Conservation (phyloP, 345 rosid species). For the Corchorus olitorius region DNA sequence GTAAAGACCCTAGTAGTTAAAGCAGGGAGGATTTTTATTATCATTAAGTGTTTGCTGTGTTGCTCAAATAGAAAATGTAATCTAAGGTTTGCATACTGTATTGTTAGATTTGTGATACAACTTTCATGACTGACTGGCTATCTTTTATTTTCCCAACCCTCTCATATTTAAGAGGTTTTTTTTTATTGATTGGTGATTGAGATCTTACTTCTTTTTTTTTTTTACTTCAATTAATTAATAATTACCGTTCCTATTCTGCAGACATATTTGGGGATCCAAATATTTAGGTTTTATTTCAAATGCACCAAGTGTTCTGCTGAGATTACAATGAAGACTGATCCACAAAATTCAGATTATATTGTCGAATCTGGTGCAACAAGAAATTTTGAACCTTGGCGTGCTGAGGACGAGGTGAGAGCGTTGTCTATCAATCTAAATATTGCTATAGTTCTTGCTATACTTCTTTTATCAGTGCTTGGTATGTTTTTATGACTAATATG, state of each 20-base stretch:
- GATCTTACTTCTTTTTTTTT: neutral
- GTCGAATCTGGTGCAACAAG: conserved; percentile 88
- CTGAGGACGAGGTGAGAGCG: conserved; percentile 69
- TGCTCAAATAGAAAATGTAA: neutral
- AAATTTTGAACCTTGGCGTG: conserved; percentile 97
- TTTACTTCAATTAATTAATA: neutral
- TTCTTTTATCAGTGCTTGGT: conserved; percentile 6
- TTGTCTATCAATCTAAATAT: neutral
- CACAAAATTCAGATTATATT: conserved; percentile 87
- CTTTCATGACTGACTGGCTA: neutral
- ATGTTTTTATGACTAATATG: conserved; percentile 7
- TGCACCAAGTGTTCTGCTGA: conserved; percentile 96
- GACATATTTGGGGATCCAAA: conserved; percentile 91
- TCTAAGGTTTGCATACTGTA: neutral
- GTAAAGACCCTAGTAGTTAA: neutral
- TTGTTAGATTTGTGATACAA: neutral
- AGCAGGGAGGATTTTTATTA: neutral
- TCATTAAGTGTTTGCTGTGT: neutral
- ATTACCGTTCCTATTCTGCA: conserved; percentile 31
- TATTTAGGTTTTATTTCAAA: conserved; percentile 89
- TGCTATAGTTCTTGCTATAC: neutral
- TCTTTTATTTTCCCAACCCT: neutral
- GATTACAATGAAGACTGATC: conserved; percentile 86
- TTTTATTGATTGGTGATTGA: neutral
- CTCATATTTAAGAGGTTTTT: neutral